A percentile compares a stretch with the other conserved stretches of the same genome.
phyloP scores from a whole-genome alignment of 257 asterid species.

The Jacaranda copaia region DNA sequence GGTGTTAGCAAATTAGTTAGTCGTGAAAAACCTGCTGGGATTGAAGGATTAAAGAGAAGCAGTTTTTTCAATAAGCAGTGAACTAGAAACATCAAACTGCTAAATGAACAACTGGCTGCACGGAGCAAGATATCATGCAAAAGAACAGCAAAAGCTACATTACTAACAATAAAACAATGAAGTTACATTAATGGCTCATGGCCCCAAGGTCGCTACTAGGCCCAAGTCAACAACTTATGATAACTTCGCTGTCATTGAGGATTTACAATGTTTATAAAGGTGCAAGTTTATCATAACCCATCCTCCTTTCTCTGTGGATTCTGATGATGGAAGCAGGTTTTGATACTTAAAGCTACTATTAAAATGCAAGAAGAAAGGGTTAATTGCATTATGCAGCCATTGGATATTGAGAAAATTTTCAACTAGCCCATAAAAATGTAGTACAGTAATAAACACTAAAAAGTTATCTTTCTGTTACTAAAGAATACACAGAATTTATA shows the following conservation, averaged over 20 bases:
- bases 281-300: too few species aligned
- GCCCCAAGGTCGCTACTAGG: too few species aligned
- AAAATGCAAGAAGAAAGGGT: too few species aligned
- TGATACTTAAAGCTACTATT: too few species aligned
- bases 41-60: not conserved
- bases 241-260: too few species aligned
- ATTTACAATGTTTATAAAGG: too few species aligned
- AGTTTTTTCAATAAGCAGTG: conserved; percentile 21
- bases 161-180: not conserved
- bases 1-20: not conserved
- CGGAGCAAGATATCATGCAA: not conserved
- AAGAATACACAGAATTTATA: not conserved
- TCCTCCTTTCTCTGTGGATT: too few species aligned
- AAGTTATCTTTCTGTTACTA: not conserved
- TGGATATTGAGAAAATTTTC: conserved; percentile 12
- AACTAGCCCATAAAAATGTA: conserved; percentile 3
- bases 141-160: conserved; percentile 2
- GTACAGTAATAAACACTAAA: not conserved
- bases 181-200: too few species aligned
- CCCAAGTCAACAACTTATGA: too few species aligned
- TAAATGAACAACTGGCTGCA: not conserved
- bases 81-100: conserved; percentile 7
- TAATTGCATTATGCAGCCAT: not conserved
- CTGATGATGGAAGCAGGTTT: too few species aligned
- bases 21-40: not conserved